Percentiles rank a stretch among this genome's conserved stretches.
Evolutionary conservation across 768 basidiomycete species (phyloP).

Genomic region (Lentinula edodes): DNA sequence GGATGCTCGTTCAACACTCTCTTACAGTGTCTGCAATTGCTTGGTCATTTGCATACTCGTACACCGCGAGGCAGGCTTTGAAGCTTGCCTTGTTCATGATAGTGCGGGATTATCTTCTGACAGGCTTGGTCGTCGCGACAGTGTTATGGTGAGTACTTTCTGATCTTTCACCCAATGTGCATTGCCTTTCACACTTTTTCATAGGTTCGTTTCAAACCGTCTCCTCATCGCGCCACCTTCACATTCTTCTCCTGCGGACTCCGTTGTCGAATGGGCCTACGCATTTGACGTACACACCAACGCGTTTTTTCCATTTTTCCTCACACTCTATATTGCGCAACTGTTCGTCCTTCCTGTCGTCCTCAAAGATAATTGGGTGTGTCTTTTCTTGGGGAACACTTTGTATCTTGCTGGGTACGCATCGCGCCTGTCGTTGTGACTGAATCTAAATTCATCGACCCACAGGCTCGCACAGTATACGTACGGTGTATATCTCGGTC

Average conservation of each 20-base stretch:
- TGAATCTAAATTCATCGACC: background rate
- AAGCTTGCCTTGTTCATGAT: constrained; percentile 77
- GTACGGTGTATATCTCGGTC: constrained; percentile 85
- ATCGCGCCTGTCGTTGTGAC: constrained; percentile 10
- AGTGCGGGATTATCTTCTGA: constrained; percentile 79
- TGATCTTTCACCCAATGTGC: background rate
- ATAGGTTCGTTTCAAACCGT: constrained; percentile 67
- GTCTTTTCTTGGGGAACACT: constrained; percentile 88
- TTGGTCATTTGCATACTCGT: constrained; percentile 84
- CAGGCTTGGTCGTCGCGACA: constrained; percentile 71
- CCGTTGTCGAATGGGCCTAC: constrained; percentile 86
- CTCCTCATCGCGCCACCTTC: constrained; percentile 67
- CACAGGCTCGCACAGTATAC: constrained; percentile 83
- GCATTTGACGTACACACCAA: constrained; percentile 97
- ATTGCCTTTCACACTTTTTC: background rate
- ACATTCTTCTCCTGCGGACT: constrained; percentile 64
- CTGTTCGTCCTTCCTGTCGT: constrained; percentile 82
- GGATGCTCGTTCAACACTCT: background rate
- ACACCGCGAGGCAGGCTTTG: constrained; percentile 48
- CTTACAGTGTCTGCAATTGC: constrained; percentile 68
- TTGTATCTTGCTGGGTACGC: constrained; percentile 80
- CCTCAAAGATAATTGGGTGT: constrained; percentile 87
- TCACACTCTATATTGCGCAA: constrained; percentile 86
- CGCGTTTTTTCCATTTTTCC: constrained; percentile 91
- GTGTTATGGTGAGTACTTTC: constrained; percentile 56